A percentile compares a stretch with the other conserved stretches of the same genome.
phyloP scores from a whole-genome alignment of 2,329 filamentous ascomycete species.

The Xylaria multiplex region DNA sequence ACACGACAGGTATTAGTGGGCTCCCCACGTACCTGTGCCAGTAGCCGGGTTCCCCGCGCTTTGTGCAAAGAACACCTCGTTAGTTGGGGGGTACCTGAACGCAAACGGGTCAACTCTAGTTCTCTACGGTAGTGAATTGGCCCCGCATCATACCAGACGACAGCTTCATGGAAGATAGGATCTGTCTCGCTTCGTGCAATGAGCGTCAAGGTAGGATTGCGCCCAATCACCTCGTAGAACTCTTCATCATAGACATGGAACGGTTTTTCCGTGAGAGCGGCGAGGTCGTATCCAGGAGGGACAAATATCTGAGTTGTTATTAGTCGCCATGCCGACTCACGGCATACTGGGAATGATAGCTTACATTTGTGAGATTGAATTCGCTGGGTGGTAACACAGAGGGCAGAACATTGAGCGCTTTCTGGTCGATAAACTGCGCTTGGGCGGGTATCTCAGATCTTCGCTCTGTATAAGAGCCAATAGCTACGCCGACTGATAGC shows the following conservation, averaged over 20 bases:
- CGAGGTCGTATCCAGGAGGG: constrained; percentile 56
- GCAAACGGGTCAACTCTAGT: constrained; percentile 13
- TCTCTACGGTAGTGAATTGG: background rate
- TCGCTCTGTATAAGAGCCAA: constrained; percentile 34
- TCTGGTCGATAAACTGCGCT: constrained; percentile 57
- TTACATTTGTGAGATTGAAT: constrained; percentile 52
- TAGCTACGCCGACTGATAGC: constrained; percentile 35
- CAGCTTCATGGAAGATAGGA: constrained; percentile 65
- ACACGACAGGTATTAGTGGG: too few relatives aligned
- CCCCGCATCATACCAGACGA: constrained; percentile 57
- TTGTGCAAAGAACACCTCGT: constrained; percentile 66
- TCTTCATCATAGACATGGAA: constrained; percentile 62
- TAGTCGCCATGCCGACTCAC: constrained; percentile 19
- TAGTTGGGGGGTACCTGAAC: constrained; percentile 54
- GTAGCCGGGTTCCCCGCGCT: constrained; percentile 59
- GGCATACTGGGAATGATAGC: constrained; percentile 3
- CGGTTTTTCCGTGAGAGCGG: constrained; percentile 52
- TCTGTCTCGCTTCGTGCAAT: constrained; percentile 57
- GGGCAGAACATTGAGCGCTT: constrained; percentile 55
- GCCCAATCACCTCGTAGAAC: constrained; percentile 62
- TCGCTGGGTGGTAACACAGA: constrained; percentile 52
- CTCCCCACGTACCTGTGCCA: constrained; percentile 52
- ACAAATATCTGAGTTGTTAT: constrained; percentile 50
- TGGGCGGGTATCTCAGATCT: constrained; percentile 46
- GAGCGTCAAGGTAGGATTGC: constrained; percentile 60